Conservation (phyloP, 2,329 filamentous ascomycete species). For the Cadophora gregata region DNA sequence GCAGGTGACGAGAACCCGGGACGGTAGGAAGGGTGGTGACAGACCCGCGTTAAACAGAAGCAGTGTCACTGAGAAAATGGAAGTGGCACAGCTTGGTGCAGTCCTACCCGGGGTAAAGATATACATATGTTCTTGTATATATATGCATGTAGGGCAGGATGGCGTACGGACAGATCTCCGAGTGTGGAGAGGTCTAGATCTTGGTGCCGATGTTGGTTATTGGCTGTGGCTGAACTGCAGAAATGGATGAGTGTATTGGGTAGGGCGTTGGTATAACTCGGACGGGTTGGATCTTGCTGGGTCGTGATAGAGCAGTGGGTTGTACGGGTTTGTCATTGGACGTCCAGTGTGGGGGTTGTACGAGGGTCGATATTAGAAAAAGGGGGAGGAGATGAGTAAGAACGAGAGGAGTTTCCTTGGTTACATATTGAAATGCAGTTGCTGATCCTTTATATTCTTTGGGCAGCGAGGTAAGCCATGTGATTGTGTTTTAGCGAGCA, state of each 20-base stretch:
- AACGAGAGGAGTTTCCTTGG: background rate
- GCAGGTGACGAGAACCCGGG: slow-evolving; percentile 4
- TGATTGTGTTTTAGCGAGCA: slow-evolving; percentile 10
- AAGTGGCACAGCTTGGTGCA: background rate
- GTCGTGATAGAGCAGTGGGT: background rate
- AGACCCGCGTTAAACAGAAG: background rate
- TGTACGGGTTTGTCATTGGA: slow-evolving; percentile 13
- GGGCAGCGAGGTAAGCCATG: too few species aligned
- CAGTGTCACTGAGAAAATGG: background rate
- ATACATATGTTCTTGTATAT: background rate
- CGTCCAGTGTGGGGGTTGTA: slow-evolving; percentile 8
- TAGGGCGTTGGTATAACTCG: background rate
- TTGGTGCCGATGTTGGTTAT: too few species aligned
- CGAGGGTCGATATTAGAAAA: background rate
- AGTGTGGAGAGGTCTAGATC: background rate
- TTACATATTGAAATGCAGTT: background rate
- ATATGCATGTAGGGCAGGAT: background rate
- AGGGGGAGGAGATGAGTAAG: background rate
- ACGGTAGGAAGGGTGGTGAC: slow-evolving; percentile 10
- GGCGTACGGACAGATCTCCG: background rate
- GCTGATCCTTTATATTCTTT: background rate
- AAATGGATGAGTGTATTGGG: background rate
- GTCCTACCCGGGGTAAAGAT: slow-evolving; percentile 4
- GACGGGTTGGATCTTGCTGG: background rate
- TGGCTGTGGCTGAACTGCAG: too few species aligned